Conservation (phyloP, 2,329 filamentous ascomycete species). For the Pezicula rhizophila region DNA sequence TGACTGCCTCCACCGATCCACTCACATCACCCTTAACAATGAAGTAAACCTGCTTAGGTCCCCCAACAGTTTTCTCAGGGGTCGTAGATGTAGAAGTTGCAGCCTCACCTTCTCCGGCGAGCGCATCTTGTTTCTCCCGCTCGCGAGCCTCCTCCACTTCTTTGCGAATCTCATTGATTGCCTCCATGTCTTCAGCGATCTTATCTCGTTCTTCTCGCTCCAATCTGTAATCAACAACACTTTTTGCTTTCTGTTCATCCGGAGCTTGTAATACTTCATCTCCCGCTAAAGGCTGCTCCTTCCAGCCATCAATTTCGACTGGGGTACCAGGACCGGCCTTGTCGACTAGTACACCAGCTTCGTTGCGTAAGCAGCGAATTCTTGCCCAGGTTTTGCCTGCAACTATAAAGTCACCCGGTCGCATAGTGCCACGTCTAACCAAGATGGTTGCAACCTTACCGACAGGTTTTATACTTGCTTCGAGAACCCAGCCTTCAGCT, state of each 20-base stretch:
- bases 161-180: constrained; percentile 64
- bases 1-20: constrained; percentile 87
- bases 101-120: constrained; percentile 35
- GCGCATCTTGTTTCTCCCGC: constrained; percentile 51
- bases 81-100: constrained; percentile 24
- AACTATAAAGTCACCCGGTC: constrained; percentile 74
- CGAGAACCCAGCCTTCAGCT: constrained; percentile 90
- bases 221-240: constrained; percentile 68
- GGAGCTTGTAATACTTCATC: constrained; percentile 80
- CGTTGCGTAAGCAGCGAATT: constrained; percentile 78
- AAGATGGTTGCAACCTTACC: constrained; percentile 86
- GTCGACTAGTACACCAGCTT: constrained; percentile 65
- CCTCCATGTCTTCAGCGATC: constrained; percentile 63
- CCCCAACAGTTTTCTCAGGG: constrained; percentile 28
- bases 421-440: constrained; percentile 79
- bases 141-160: constrained; percentile 53
- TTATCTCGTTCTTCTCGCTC: constrained; percentile 65
- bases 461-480: constrained; percentile 78
- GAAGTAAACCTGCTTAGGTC: constrained; percentile 62
- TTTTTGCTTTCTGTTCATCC: constrained; percentile 71
- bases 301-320: constrained; percentile 93
- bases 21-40: constrained; percentile 89
- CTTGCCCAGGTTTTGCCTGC: constrained; percentile 85
- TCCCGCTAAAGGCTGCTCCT: constrained; percentile 77
- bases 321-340: constrained; percentile 83